Evolutionary conservation across 1,284 basidiomycete genomes (phyloP).

Genomic region (Moesziomyces parantarcticus): DNA sequence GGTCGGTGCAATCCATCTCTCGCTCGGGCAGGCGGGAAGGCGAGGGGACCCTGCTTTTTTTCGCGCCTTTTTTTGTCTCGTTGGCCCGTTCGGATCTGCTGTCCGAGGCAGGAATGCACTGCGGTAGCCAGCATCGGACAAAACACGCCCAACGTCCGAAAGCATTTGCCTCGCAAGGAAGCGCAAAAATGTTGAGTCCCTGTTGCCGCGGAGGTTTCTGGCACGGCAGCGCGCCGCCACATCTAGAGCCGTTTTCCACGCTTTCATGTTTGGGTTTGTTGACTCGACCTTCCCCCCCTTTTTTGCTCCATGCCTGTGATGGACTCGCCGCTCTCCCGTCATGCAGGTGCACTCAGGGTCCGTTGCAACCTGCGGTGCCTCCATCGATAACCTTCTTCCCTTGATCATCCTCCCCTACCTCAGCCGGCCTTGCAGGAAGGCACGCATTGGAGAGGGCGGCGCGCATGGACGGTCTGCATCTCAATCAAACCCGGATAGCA

Average conservation of each 20-base stretch:
- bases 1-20: conserved; percentile 10
- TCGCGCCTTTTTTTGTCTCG: neutral
- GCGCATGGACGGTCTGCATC: too few species aligned
- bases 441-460: too few species aligned
- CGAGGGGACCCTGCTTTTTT: conserved; percentile 29
- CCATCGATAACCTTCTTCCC: neutral
- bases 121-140: neutral
- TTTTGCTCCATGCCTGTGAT: too few species aligned
- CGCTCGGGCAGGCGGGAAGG: neutral
- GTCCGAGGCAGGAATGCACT: neutral
- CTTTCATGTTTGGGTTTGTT: too few species aligned
- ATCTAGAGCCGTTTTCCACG: neutral
- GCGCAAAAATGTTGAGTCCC: too few species aligned
- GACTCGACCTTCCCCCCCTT: too few species aligned
- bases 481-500: too few species aligned
- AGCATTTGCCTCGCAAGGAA: neutral
- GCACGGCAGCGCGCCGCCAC: neutral
- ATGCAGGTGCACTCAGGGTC: neutral
- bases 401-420: too few species aligned
- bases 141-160: neutral
- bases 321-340: neutral
- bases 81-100: neutral
- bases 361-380: neutral
- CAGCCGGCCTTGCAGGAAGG: too few species aligned
- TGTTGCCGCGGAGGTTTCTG: neutral